Evolutionary conservation across 306 rosid species (phyloP).

Genomic region (Coriaria nepalensis): DNA sequence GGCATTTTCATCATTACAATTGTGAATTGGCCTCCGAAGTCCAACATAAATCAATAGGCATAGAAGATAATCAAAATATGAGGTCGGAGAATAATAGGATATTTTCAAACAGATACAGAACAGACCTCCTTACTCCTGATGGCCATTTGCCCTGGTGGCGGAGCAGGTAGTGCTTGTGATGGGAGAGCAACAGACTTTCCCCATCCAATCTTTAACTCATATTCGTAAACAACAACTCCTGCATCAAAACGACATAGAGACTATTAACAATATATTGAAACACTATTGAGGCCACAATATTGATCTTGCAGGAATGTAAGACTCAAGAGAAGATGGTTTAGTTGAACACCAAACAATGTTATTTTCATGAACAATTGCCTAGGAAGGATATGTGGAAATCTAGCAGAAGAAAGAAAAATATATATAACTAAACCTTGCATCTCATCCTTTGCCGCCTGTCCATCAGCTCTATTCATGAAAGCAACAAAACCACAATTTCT

Average conservation of each 20-base stretch:
- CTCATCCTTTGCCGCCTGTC: constrained; percentile 99
- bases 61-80: too few species aligned
- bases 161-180: constrained; percentile 97
- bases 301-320: too few species aligned
- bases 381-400: background rate
- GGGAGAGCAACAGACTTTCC: constrained; percentile 97
- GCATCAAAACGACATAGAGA: constrained; percentile 21
- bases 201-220: constrained; percentile 98
- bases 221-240: constrained; percentile 98
- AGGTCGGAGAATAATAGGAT: too few species aligned
- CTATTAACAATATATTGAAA: background rate
- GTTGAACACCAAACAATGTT: too few species aligned
- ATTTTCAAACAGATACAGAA: background rate
- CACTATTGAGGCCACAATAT: too few species aligned
- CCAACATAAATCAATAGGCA: background rate
- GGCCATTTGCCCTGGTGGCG: constrained; percentile 99
- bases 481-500: constrained; percentile 99
- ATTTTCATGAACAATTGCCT: background rate
- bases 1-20: too few species aligned
- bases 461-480: constrained; percentile 98
- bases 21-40: too few species aligned
- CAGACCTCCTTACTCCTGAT: constrained; percentile 98
- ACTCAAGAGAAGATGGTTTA: too few species aligned
- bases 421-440: constrained; percentile 71
- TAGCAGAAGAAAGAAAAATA: background rate